Evolutionary conservation across 148 eudicot species (phyloP).

Genomic region (Amaranthus cruentus): DNA sequence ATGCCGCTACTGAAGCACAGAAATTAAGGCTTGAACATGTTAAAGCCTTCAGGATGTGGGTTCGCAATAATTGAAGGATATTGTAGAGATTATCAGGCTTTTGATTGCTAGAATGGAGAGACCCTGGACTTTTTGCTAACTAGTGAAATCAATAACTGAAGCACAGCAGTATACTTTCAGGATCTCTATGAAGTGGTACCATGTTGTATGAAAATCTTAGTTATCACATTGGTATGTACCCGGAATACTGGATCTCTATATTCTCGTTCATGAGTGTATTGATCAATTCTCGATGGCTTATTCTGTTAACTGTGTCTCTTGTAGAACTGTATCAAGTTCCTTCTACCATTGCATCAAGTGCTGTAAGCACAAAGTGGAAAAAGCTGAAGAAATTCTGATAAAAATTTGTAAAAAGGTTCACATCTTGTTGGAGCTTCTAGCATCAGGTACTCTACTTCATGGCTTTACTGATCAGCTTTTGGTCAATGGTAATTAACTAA

Average conservation of each 20-base stretch:
- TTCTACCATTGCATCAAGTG: not conserved
- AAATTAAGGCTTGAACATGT: conserved; percentile 70
- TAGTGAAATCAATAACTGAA: not conserved
- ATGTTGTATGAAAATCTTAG: not conserved
- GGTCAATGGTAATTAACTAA: too few relatives aligned
- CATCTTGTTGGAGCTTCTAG: too few relatives aligned
- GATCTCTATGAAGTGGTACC: too few relatives aligned
- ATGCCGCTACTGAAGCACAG: conserved; percentile 73
- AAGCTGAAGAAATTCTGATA: too few relatives aligned
- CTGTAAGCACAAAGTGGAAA: not conserved
- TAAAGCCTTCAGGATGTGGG: conserved; percentile 66
- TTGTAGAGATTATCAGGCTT: not conserved
- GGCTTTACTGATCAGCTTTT: too few relatives aligned
- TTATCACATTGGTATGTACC: not conserved
- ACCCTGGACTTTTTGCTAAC: not conserved
- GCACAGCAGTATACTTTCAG: not conserved
- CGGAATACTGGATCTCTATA: too few relatives aligned
- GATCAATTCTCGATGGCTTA: not conserved
- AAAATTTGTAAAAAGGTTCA: too few relatives aligned
- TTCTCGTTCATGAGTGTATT: not conserved
- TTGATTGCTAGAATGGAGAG: not conserved
- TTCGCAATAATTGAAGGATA: conserved; percentile 41
- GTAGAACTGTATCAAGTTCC: not conserved
- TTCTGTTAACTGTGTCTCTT: not conserved
- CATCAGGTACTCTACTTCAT: too few relatives aligned